Conservation (phyloP, 495 filamentous ascomycete species). For the Aspergillus bridgeri region DNA sequence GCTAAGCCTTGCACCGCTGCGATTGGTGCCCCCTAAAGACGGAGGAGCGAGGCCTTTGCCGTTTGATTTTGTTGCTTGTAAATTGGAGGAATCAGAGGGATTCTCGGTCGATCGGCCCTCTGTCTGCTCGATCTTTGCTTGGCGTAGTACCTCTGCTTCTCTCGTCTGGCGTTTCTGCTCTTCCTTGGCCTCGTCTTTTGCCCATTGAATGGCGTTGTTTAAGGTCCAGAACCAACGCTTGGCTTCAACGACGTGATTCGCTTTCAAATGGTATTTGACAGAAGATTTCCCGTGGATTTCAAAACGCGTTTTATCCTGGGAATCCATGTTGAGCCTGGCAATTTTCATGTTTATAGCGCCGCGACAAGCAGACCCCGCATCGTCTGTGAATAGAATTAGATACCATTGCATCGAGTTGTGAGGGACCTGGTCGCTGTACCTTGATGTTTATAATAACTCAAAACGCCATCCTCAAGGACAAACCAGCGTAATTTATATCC, state of each 20-base stretch:
- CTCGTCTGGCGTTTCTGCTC: conserved; percentile 72
- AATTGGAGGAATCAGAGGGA: conserved; percentile 28
- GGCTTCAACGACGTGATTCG: conserved; percentile 74
- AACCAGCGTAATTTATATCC: conserved; percentile 98
- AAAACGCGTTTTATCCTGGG: conserved; percentile 94
- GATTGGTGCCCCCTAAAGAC: conserved; percentile 31
- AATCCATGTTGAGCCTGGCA: conserved; percentile 88
- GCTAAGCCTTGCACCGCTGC: conserved; percentile 40
- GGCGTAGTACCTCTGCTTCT: conserved; percentile 70
- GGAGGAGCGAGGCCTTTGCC: conserved; percentile 37
- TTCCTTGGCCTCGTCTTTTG: conserved; percentile 92
- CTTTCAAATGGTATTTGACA: conserved; percentile 97
- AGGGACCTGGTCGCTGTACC: conserved; percentile 35
- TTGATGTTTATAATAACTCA: conserved; percentile 99
- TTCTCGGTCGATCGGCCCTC: conserved; percentile 37
- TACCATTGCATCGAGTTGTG: neutral
- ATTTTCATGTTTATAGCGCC: conserved; percentile 99
- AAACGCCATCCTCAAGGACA: conserved; percentile 91
- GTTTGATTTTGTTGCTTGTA: conserved; percentile 30
- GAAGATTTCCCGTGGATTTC: conserved; percentile 97
- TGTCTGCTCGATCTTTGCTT: conserved; percentile 64
- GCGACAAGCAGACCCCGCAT: conserved; percentile 69
- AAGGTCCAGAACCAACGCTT: conserved; percentile 88
- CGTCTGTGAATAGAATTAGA: conserved; percentile 51
- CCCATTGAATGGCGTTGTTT: conserved; percentile 98